Evolutionary conservation across 176 grass and related monocot genomes (phyloP).

Genomic region (Raddia guianensis): DNA sequence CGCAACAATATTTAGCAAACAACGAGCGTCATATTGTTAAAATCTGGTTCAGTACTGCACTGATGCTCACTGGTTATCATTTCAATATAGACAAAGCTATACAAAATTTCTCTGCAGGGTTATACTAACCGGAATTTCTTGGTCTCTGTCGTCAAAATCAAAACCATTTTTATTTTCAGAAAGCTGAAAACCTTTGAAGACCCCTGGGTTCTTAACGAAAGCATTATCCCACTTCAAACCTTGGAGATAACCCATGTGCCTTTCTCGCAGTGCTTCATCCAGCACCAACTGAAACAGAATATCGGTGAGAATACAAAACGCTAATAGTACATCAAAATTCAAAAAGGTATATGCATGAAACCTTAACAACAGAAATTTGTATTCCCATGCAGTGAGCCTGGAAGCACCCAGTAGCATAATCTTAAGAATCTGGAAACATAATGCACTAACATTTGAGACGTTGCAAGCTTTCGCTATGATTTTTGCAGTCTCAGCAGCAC

Average conservation of each 20-base stretch:
- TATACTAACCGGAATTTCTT: conserved; percentile 53
- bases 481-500: conserved; percentile 29
- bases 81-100: neutral
- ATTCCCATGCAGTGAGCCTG: neutral
- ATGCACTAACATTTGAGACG: conserved; percentile 47
- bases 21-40: too few relatives aligned
- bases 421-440: neutral
- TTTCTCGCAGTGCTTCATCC: conserved; percentile 56
- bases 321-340: neutral
- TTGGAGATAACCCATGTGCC: conserved; percentile 72
- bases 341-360: neutral
- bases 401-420: neutral
- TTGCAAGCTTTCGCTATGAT: conserved; percentile 49
- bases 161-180: conserved; percentile 37
- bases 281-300: conserved; percentile 41
- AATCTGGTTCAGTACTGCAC: neutral
- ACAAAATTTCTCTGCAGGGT: neutral
- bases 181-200: conserved; percentile 36
- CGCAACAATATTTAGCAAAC: too few relatives aligned
- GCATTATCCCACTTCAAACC: conserved; percentile 62
- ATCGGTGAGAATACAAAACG: neutral
- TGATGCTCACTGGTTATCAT: neutral
- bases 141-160: conserved; percentile 44
- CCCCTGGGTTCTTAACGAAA: conserved; percentile 53
- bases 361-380: neutral